These are phyloP conservation scores for Salix viminalis DNA, from an alignment of 345 rosid species.

Conservation along the genomic window DNA sequence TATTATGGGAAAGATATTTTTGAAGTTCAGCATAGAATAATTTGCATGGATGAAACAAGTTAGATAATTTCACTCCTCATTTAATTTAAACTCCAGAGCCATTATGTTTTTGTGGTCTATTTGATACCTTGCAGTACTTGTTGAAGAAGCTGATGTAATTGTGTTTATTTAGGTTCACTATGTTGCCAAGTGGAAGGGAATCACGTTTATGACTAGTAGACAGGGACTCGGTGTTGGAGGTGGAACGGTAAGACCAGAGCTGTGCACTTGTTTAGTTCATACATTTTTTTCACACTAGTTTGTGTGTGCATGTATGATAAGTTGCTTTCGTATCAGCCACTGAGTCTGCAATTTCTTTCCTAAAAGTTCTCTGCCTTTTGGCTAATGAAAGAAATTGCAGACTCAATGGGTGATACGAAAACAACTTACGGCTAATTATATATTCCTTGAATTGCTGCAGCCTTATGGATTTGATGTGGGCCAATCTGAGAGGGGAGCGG, in stretches of 20 bases:
- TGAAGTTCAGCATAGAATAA: neutral
- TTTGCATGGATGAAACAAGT: neutral
- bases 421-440: neutral
- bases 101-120: neutral
- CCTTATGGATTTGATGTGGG: slow-evolving; percentile 96
- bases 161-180: slow-evolving; percentile 63
- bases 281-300: no score
- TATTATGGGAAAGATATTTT: neutral
- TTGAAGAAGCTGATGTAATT: slow-evolving; percentile 3
- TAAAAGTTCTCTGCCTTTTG: neutral
- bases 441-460: slow-evolving; percentile 38
- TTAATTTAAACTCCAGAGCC: neutral
- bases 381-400: no score
- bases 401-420: no score
- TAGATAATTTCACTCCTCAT: neutral
- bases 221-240: slow-evolving; percentile 97
- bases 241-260: slow-evolving; percentile 67
- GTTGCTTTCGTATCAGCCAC: neutral
- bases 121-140: neutral
- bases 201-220: slow-evolving; percentile 96
- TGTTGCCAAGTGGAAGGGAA: slow-evolving; percentile 93
- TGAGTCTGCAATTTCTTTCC: neutral
- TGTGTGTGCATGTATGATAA: neutral
- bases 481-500: slow-evolving; percentile 78
- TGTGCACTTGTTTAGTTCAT: neutral